Evolutionary conservation across 352 stramenopile species (phyloP).

Genomic region (Thraustochytrium striatum): DNA sequence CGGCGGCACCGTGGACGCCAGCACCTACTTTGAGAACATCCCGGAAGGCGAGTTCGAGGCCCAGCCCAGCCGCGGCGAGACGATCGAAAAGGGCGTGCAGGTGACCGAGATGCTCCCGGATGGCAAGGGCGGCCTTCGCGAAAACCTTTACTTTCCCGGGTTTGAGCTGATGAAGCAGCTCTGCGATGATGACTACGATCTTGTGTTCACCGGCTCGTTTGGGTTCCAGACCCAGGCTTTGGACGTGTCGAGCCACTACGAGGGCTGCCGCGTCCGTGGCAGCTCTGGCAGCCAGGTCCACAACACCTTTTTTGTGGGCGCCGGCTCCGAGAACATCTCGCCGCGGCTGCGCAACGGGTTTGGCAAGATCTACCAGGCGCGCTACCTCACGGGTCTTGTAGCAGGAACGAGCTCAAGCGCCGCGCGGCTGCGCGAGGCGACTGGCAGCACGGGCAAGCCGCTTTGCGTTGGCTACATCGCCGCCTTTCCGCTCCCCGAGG

Average conservation of each 20-base stretch:
- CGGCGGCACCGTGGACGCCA: not conserved
- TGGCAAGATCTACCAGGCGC: conserved; percentile 16
- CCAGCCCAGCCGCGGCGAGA: not conserved
- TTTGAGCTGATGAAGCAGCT: not conserved
- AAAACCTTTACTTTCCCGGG: not conserved
- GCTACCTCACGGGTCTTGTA: not conserved
- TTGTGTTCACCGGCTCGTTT: not conserved
- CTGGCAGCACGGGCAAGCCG: not conserved
- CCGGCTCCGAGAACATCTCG: not conserved
- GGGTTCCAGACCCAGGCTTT: not conserved
- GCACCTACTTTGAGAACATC: conserved; percentile 8
- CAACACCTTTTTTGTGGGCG: not conserved
- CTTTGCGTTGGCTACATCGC: conserved; percentile 5
- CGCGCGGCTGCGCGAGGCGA: not conserved
- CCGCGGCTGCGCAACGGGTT: not conserved
- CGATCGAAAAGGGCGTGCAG: not conserved
- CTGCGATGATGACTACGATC: conserved; percentile 19
- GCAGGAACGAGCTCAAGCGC: not conserved
- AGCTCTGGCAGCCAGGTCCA: not conserved
- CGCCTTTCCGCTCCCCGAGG: not conserved
- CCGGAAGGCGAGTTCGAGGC: not conserved
- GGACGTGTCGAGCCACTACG: not conserved
- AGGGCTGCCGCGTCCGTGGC: not conserved
- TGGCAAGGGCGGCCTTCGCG: too few relatives aligned
- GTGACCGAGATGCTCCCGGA: not conserved